phyloP scores from a whole-genome alignment of 495 filamentous ascomycete species.

The Trichocladium uniseriatum region DNA sequence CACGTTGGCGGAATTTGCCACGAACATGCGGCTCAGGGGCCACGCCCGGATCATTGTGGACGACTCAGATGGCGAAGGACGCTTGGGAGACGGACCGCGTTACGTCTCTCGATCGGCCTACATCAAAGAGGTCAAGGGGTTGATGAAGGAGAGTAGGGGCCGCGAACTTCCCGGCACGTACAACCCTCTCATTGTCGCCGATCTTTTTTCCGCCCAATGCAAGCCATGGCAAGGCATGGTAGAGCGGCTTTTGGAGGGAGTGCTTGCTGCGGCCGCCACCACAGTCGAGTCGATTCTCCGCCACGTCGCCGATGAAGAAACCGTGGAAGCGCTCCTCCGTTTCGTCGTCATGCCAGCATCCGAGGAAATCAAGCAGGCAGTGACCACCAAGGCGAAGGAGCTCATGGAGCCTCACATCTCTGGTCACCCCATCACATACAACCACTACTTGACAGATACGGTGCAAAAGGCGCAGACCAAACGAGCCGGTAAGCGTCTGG shows the following conservation, averaged over 20 bases:
- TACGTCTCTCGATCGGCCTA: background rate
- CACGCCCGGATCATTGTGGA: background rate
- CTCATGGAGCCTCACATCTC: background rate
- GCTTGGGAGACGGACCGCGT: background rate
- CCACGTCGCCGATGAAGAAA: background rate
- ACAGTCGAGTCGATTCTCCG: background rate
- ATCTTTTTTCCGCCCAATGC: constrained; percentile 2
- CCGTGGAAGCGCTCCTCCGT: background rate
- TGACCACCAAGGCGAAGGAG: background rate
- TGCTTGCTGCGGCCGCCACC: background rate
- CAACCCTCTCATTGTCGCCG: constrained; percentile 5
- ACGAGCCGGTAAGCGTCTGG: background rate
- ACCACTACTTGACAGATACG: constrained; percentile 6
- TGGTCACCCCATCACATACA: constrained; percentile 6
- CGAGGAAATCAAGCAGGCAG: background rate
- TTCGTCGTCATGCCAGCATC: background rate
- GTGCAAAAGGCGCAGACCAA: constrained; percentile 1
- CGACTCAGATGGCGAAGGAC: too few relatives aligned
- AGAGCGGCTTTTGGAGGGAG: background rate
- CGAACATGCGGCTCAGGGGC: background rate
- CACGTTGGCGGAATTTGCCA: background rate
- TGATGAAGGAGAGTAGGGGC: background rate
- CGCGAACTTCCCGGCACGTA: constrained; percentile 6
- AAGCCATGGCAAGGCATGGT: constrained; percentile 5
- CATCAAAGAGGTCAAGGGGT: background rate